phyloP scores from a whole-genome alignment of 768 basidiomycete species.

The Termitomyces sp. region DNA sequence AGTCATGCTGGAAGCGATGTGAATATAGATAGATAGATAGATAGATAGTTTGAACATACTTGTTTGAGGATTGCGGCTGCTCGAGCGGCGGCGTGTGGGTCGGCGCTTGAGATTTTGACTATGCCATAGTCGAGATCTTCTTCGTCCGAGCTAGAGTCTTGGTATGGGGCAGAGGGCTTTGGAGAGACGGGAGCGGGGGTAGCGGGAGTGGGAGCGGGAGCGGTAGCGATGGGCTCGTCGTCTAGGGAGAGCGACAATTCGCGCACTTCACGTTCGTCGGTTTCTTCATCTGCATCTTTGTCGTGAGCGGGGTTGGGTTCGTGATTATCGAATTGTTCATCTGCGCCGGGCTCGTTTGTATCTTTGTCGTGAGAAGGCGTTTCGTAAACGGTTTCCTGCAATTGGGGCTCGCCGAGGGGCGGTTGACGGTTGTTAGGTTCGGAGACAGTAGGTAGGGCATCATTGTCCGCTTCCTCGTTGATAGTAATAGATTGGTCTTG shows the following conservation, averaged over 20 bases:
- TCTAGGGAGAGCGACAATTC: conserved; percentile 12
- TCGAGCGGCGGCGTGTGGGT: conserved; percentile 82
- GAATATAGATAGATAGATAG: background rate
- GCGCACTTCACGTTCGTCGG: conserved; percentile 10
- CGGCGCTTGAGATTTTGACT: conserved; percentile 79
- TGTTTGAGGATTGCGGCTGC: conserved; percentile 92
- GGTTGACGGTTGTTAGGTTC: no score
- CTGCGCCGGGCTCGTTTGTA: no score
- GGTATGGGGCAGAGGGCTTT: conserved; percentile 14
- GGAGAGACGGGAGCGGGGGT: background rate
- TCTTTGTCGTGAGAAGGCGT: no score
- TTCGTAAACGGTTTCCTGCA: no score
- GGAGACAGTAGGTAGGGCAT: no score
- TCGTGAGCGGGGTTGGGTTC: background rate
- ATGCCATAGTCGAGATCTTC: conserved; percentile 47
- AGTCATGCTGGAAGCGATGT: conserved; percentile 58
- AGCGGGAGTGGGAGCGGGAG: no score
- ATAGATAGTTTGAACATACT: conserved; percentile 38
- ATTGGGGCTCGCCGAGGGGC: no score
- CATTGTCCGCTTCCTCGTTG: no score
- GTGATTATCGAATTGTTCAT: no score
- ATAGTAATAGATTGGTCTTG: no score
- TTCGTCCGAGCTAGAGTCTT: conserved; percentile 25
- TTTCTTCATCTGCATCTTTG: background rate
- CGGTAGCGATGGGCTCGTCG: background rate